phyloP scores from a whole-genome alignment of 345 rosid genomes.

The Camelina neglecta region DNA sequence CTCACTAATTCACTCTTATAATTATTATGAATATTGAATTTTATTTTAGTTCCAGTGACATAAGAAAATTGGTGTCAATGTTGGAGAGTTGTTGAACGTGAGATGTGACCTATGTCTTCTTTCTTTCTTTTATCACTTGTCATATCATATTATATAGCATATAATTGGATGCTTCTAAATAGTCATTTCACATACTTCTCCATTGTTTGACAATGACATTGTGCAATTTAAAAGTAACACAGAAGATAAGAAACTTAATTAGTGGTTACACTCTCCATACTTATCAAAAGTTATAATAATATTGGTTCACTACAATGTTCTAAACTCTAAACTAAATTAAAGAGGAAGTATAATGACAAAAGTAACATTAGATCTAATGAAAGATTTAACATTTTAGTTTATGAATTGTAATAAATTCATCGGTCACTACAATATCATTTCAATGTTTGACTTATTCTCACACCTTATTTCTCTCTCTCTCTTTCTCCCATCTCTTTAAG shows the following conservation, averaged over 20 bases:
- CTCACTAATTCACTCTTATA: constrained; percentile 27
- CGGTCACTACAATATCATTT: constrained; percentile 43
- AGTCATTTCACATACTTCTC: constrained; percentile 4
- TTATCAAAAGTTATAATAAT: constrained; percentile 19
- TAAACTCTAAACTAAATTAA: constrained; percentile 1
- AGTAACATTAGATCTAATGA: constrained; percentile 37
- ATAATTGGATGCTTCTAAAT: constrained; percentile 29
- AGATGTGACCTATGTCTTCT: constrained; percentile 43
- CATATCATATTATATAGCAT: constrained; percentile 34
- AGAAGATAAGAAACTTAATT: not conserved
- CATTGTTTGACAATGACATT: constrained; percentile 25
- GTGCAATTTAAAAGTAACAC: not conserved
- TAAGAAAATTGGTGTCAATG: constrained; percentile 37
- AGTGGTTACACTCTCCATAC: constrained; percentile 30
- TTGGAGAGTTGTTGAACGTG: constrained; percentile 47
- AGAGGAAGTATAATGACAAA: constrained; percentile 26
- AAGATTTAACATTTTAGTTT: constrained; percentile 32
- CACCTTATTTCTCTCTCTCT: constrained; percentile 6
- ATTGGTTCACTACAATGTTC: constrained; percentile 18
- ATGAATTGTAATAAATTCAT: constrained; percentile 31
- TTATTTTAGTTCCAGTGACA: constrained; percentile 25
- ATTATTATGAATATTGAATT: constrained; percentile 31
- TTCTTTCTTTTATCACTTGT: constrained; percentile 39
- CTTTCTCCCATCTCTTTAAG: constrained; percentile 30
- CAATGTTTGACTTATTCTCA: constrained; percentile 41